These are phyloP conservation scores for Viridothelium virens DNA, from an alignment of 495 filamentous ascomycete species.

Conservation along the genomic window DNA sequence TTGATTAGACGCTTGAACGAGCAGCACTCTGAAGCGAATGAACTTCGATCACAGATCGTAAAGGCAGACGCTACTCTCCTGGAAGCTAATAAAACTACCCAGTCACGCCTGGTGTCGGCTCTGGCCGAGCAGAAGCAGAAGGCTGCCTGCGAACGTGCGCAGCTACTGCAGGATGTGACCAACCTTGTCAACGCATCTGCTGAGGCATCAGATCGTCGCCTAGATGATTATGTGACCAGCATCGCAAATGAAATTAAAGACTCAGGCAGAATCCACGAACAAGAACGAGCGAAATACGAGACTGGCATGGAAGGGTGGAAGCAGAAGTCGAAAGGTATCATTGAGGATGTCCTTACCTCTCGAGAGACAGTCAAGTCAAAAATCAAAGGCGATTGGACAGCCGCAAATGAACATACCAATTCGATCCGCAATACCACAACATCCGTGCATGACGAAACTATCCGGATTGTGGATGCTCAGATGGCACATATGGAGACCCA, in stretches of 20 bases:
- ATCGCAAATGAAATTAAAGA: slow-evolving; percentile 56
- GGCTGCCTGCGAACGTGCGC: slow-evolving; percentile 65
- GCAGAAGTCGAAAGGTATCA: slow-evolving; percentile 55
- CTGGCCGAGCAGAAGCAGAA: slow-evolving; percentile 67
- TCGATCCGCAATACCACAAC: slow-evolving; percentile 74
- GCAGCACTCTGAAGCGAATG: slow-evolving; percentile 72
- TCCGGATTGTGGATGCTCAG: slow-evolving; percentile 83
- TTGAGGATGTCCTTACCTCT: slow-evolving; percentile 62
- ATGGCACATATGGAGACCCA: slow-evolving; percentile 76
- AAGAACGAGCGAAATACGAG: slow-evolving; percentile 61
- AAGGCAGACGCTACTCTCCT: slow-evolving; percentile 57
- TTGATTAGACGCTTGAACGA: slow-evolving; percentile 61
- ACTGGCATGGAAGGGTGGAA: slow-evolving; percentile 70
- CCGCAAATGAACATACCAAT: slow-evolving; percentile 67
- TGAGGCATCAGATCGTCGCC: slow-evolving; percentile 62
- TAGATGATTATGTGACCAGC: slow-evolving; percentile 51
- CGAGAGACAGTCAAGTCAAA: slow-evolving; percentile 68
- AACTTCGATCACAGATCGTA: slow-evolving; percentile 60
- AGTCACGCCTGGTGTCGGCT: slow-evolving; percentile 59
- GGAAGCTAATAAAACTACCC: slow-evolving; percentile 56
- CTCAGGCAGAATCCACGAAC: slow-evolving; percentile 38
- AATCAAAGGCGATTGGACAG: slow-evolving; percentile 82
- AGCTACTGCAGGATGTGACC: slow-evolving; percentile 67
- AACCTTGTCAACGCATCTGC: slow-evolving; percentile 64
- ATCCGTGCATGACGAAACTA: slow-evolving; percentile 84